A percentile compares a stretch with the other conserved stretches of the same genome.
Evolutionary conservation across 805 yeast species (phyloP).

Genomic region (Metschnikowia sp.): DNA sequence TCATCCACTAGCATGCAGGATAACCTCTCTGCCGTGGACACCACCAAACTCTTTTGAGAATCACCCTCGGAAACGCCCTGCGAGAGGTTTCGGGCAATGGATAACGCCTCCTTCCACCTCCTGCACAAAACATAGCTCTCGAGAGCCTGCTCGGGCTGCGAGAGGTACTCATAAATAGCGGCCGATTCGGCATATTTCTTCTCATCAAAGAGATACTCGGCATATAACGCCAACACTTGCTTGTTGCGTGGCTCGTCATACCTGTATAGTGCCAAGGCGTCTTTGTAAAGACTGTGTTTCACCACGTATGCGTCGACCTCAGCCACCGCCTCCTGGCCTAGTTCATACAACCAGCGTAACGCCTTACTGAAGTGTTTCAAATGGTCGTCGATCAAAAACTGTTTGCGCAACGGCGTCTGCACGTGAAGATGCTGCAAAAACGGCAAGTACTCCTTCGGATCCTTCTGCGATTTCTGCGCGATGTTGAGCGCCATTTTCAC

Average conservation of each 20-base stretch:
- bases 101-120: constrained; percentile 81
- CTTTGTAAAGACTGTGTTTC: constrained; percentile 63
- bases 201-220: constrained; percentile 52
- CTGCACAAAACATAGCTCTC: constrained; percentile 67
- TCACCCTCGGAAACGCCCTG: too few species aligned
- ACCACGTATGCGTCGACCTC: constrained; percentile 71
- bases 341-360: constrained; percentile 55
- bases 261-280: constrained; percentile 62
- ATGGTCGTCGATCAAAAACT: constrained; percentile 75
- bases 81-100: constrained; percentile 45
- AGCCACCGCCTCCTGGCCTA: constrained; percentile 34
- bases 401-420: constrained; percentile 61
- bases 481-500: constrained; percentile 74
- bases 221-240: constrained; percentile 57
- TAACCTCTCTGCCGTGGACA: constrained; percentile 55
- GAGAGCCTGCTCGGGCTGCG: constrained; percentile 55
- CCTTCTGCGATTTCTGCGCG: constrained; percentile 96
- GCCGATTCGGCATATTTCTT: constrained; percentile 75
- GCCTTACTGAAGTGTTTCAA: constrained; percentile 70
- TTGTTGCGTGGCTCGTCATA: constrained; percentile 54
- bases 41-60: constrained; percentile 25
- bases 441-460: constrained; percentile 95
- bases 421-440: constrained; percentile 77
- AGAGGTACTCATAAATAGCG: constrained; percentile 67
- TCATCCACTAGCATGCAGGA: constrained; percentile 60